Evolutionary conservation across 1,139 yeast genomes (phyloP).

Genomic region (Pneumocystis jirovecii): DNA sequence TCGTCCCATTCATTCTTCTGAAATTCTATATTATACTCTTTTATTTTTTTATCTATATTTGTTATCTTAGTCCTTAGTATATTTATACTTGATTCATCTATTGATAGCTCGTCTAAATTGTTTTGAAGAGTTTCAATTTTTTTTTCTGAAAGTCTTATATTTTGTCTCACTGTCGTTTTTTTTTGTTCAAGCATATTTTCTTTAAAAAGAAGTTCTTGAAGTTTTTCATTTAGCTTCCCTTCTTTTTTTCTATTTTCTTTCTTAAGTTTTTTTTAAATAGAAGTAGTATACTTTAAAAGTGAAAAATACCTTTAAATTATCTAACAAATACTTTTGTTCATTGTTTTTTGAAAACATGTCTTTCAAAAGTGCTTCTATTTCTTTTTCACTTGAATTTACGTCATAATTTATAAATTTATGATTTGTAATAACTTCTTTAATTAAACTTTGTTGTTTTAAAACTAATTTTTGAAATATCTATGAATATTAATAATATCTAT

Average conservation of each 20-base stretch:
- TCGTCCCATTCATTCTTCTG: constrained; percentile 10
- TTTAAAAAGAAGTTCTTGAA: constrained; percentile 9
- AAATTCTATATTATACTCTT: constrained; percentile 7
- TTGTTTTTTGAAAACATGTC: background rate
- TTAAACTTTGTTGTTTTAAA: background rate
- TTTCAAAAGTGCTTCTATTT: background rate
- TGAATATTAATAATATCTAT: constrained; percentile 11
- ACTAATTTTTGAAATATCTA: constrained; percentile 17
- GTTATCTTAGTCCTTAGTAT: constrained; percentile 27
- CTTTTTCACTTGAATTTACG: background rate
- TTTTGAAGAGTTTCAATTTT: constrained; percentile 19
- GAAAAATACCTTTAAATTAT: constrained; percentile 1
- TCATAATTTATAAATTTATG: background rate
- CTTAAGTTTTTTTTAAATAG: background rate
- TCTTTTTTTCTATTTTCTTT: background rate
- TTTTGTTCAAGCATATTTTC: constrained; percentile 15
- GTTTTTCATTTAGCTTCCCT: constrained; percentile 4
- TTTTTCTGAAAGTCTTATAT: constrained; percentile 15
- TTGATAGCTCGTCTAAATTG: constrained; percentile 24
- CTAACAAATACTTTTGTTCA: constrained; percentile 6
- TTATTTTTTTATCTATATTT: constrained; percentile 13
- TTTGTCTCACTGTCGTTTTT: constrained; percentile 8
- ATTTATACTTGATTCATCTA: constrained; percentile 30
- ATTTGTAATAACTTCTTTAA: constrained; percentile 9
- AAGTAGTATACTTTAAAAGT: background rate